Base-by-base conservation (phyloP, 1,284 basidiomycete species). In the Heterobasidion irregulare region DNA sequence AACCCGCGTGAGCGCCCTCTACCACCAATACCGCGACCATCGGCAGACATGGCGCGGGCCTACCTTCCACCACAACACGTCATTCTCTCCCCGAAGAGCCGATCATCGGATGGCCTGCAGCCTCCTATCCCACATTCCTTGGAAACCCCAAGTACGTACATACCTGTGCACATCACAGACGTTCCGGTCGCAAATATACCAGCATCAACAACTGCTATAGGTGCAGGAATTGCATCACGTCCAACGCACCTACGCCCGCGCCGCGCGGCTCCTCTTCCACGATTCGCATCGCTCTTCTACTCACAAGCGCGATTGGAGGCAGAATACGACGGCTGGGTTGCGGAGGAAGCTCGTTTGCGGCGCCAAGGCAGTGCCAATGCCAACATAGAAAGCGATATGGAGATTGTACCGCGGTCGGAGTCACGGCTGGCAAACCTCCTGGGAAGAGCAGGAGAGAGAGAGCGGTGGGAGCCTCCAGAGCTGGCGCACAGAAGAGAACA, bases 401-500 rank as follows among this genome's bases (percentile, higher is more conserved):
- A n/a, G 6, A 41, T 41, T 35, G 34, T 16, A 43, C 41, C 48
- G 19, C 52, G 56, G 18, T 53, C 56, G 13, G 50, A 46, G 15
- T 56, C 58, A 34, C 56, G 51, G 16, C 18, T 52, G 10, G 52
- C 38, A n/a, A 35, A 43, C 16, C n/a, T 41, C 10, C n/a, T 41
- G 38, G 38, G 35, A 53, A 19, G 41, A 41, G 38, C 12, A n/a
- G 38, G n/a, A 4, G 38, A 41, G n/a, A 41, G 38, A 6, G 38
- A 41, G 38, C 10, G 38, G 38, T n/a, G 10, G 38, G 38, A 41
- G 10, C 12, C n/a, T 7, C 38, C 38, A 12, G 38, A 41, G 38
- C n/a, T 41, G 6, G 38, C 38, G 38, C 55, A 55, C 33, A 59
- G 58, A 32, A 55, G 52, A 6, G 56, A 60, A 51, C 53, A 54